These are phyloP conservation scores for Crepidotus variabilis DNA, from an alignment of 768 basidiomycete species.

Conservation along the genomic window DNA sequence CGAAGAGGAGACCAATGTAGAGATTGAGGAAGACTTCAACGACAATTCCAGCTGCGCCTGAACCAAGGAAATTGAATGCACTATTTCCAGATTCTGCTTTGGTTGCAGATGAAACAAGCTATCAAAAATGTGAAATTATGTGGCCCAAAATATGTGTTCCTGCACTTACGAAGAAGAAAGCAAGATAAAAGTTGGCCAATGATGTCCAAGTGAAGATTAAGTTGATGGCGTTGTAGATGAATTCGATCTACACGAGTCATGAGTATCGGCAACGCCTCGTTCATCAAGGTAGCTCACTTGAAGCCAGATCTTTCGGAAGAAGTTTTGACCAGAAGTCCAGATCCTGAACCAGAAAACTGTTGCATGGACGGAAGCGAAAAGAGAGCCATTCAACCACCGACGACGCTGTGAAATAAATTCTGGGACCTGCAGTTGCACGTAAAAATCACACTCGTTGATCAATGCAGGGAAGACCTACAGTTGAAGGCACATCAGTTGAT, in stretches of 20 bases:
- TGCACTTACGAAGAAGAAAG: slow-evolving; percentile 84
- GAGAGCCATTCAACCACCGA: slow-evolving; percentile 84
- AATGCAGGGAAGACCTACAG: slow-evolving; percentile 36
- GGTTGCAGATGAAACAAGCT: slow-evolving; percentile 84
- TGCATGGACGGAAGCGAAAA: slow-evolving; percentile 92
- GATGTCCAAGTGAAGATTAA: slow-evolving; percentile 94
- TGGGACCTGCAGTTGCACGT: slow-evolving; percentile 46
- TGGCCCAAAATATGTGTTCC: background rate
- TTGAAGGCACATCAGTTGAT: slow-evolving; percentile 92
- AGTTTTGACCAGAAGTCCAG: slow-evolving; percentile 88
- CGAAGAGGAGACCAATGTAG: slow-evolving; percentile 82
- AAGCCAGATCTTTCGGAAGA: slow-evolving; percentile 78
- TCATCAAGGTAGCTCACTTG: slow-evolving; percentile 33
- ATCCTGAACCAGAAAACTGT: slow-evolving; percentile 87
- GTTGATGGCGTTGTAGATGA: slow-evolving; percentile 87
- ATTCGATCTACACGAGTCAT: slow-evolving; percentile 60
- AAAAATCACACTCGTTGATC: background rate
- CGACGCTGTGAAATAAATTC: slow-evolving; percentile 96
- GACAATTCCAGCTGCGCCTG: slow-evolving; percentile 64
- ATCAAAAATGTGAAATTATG: slow-evolving; percentile 14
- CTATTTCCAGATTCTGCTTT: slow-evolving; percentile 39
- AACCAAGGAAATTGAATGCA: slow-evolving; percentile 80
- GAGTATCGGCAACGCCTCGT: background rate
- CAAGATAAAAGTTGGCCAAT: slow-evolving; percentile 89
- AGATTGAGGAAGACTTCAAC: slow-evolving; percentile 80